Conservation (phyloP, 2,329 filamentous ascomycete genomes). For the Hymenotorrendiella dingleyae region DNA sequence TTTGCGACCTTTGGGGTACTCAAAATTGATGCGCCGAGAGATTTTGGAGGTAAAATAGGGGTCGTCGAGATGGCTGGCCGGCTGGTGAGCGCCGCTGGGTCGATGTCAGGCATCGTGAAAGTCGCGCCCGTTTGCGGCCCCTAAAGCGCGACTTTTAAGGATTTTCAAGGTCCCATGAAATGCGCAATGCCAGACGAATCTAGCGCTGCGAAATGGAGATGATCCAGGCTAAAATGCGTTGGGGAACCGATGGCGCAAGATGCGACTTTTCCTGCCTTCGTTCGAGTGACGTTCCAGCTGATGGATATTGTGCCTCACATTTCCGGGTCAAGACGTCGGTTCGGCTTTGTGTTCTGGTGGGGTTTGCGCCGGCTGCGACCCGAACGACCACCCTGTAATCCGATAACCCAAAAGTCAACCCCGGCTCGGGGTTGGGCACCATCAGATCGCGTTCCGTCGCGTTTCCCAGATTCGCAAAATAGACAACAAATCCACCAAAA, state of each 20-base stretch:
- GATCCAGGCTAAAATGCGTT: conserved; percentile 9
- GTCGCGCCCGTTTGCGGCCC: conserved; percentile 23
- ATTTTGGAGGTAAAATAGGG: conserved; percentile 52
- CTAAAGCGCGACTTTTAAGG: conserved; percentile 22
- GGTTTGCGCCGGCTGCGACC: too few relatives aligned
- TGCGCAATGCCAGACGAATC: conserved; percentile 17
- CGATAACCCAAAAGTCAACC: too few relatives aligned
- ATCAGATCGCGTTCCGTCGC: too few relatives aligned
- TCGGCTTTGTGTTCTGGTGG: too few relatives aligned
- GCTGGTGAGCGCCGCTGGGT: conserved; percentile 62
- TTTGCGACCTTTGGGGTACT: conserved; percentile 43
- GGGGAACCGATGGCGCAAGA: conserved; percentile 19
- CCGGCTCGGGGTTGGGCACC: too few relatives aligned
- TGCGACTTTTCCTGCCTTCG: conserved; percentile 7
- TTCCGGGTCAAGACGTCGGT: too few relatives aligned
- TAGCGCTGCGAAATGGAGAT: conserved; percentile 21
- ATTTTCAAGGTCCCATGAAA: conserved; percentile 26
- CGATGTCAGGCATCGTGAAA: conserved; percentile 58
- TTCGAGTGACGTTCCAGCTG: too few relatives aligned
- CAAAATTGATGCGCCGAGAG: conserved; percentile 47
- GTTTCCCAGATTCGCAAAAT: too few relatives aligned
- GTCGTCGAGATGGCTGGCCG: conserved; percentile 54
- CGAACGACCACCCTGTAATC: too few relatives aligned
- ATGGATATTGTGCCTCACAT: too few relatives aligned
- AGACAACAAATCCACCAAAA: too few relatives aligned